A percentile compares a stretch with the other conserved stretches of the same genome.
Conservation (phyloP, 768 basidiomycete species). For the Collybiopsis luxurians region DNA sequence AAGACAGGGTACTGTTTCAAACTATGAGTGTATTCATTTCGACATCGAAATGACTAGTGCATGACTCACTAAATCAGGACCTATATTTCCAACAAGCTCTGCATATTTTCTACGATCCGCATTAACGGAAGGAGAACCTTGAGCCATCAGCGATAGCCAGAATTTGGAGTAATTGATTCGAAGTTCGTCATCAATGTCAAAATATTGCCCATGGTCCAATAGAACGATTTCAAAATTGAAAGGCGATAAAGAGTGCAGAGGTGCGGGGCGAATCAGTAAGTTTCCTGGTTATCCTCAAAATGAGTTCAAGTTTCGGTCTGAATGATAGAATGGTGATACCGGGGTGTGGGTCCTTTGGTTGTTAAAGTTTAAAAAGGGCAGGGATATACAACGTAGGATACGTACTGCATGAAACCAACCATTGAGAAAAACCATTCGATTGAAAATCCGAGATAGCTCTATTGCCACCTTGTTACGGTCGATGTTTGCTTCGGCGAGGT, state of each 20-base stretch:
- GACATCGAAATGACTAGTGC: background rate
- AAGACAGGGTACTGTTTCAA: slow-evolving; percentile 80
- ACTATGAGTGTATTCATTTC: too few relatives aligned
- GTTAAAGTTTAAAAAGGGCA: slow-evolving; percentile 2
- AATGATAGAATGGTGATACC: slow-evolving; percentile 36
- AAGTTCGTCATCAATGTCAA: slow-evolving; percentile 79
- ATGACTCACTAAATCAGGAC: slow-evolving; percentile 70
- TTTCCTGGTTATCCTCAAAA: slow-evolving; percentile 53
- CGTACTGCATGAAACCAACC: slow-evolving; percentile 86
- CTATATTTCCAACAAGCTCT: slow-evolving; percentile 86
- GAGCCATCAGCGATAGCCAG: slow-evolving; percentile 86
- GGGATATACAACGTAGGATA: slow-evolving; percentile 7
- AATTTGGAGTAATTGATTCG: slow-evolving; percentile 84
- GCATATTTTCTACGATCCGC: slow-evolving; percentile 84
- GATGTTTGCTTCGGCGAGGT: slow-evolving; percentile 77
- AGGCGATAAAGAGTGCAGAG: slow-evolving; percentile 61
- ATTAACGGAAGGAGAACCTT: slow-evolving; percentile 60
- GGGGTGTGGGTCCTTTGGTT: slow-evolving; percentile 90
- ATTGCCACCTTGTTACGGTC: slow-evolving; percentile 93
- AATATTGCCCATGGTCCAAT: slow-evolving; percentile 92
- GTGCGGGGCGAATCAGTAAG: slow-evolving; percentile 81
- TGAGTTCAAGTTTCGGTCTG: background rate
- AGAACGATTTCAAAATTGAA: slow-evolving; percentile 97
- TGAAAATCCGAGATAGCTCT: slow-evolving; percentile 84
- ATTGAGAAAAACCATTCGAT: slow-evolving; percentile 93